Conservation (phyloP, 1,139 yeast genomes). For the Saccharomyces hybrid region DNA sequence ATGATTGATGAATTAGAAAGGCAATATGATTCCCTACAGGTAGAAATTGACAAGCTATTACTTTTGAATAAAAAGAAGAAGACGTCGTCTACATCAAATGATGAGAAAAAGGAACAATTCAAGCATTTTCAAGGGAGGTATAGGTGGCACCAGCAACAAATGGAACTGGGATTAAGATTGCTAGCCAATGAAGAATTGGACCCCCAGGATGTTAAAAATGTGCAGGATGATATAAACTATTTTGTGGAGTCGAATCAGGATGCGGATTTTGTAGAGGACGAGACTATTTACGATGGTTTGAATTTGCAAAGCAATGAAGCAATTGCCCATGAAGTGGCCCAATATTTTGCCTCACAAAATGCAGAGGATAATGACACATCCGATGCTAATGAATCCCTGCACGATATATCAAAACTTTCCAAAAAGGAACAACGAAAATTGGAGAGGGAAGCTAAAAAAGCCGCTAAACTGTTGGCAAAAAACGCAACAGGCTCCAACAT, state of each 20-base stretch:
- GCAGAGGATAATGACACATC: slow-evolving; percentile 22
- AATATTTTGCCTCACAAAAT: slow-evolving; percentile 33
- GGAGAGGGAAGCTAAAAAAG: slow-evolving; percentile 33
- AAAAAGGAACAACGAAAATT: slow-evolving; percentile 31
- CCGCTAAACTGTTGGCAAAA: slow-evolving; percentile 28
- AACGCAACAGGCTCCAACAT: slow-evolving; percentile 10
- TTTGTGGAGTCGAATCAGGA: slow-evolving; percentile 67
- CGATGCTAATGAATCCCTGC: slow-evolving; percentile 9
- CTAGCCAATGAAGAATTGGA: slow-evolving; percentile 59
- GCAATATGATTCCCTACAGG: slow-evolving; percentile 56
- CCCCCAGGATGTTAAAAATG: slow-evolving; percentile 51
- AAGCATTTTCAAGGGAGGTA: slow-evolving; percentile 38
- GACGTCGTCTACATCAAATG: slow-evolving; percentile 41
- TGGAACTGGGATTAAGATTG: slow-evolving; percentile 55
- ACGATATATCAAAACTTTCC: slow-evolving; percentile 20
- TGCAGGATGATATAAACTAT: slow-evolving; percentile 65
- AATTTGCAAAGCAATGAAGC: slow-evolving; percentile 52
- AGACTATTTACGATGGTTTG: slow-evolving; percentile 63
- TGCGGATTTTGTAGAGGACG: slow-evolving; percentile 68
- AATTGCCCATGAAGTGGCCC: slow-evolving; percentile 40
- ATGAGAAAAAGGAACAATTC: slow-evolving; percentile 47
- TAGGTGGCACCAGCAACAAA: slow-evolving; percentile 55
- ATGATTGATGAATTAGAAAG: slow-evolving; percentile 56
- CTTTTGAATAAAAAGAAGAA: slow-evolving; percentile 42
- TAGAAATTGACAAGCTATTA: slow-evolving; percentile 45